Evolutionary conservation across 2,329 filamentous ascomycete genomes (phyloP), one percentile per base, ranked within the genome.

Genomic region (Trichoderma hamatum): DNA sequence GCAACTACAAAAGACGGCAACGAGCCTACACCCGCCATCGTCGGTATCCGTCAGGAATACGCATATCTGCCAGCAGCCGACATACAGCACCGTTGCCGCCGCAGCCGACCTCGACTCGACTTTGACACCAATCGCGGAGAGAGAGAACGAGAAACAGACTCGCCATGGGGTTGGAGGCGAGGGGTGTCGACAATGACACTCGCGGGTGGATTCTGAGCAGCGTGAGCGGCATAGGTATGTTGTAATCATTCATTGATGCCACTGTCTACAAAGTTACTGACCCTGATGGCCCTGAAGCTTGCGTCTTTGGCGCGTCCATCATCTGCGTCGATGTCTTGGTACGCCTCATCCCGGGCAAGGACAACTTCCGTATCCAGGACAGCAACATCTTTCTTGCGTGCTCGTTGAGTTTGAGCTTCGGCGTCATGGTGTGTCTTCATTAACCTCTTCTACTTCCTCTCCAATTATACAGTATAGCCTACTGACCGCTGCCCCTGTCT

Each of bases 181-280:
- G 73, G 62, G 79, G 75, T 43, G 76, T 91, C 72, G 86, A 89
- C 78, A 96, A 95, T 82, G 95, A 98, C 82, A 90, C 90, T 72
- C 89, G 94, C 72, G 95, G 96, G 75, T 98, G 95, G 95, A 90
- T 98, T 74, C 93, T 98, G 92, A 90, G 86, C 76, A 84, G 94
- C 72, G 93, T 94, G 80, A 97, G 94, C 76, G 89, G 94, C 67
- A 81, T 89, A 71, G 88, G 88, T 90, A 75, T 69, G 86, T 83
- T 69, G 86, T 83, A 30, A 52, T 28, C 13, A 19, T 21, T 74
- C 39, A 14, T 51, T 64, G 43, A n/a, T 28, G 28, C 65, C 21
- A 13, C 32, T 14, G 3, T 52, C 36, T 16, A 6, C 13, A 19
- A 0, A 26, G 9, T 26, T n/a, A 51, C 24, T n/a, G 24, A 74